Evolutionary conservation across 2,329 filamentous ascomycete genomes (phyloP), one percentile per base, ranked within the genome.

Genomic region (Juglanconis oblonga): DNA sequence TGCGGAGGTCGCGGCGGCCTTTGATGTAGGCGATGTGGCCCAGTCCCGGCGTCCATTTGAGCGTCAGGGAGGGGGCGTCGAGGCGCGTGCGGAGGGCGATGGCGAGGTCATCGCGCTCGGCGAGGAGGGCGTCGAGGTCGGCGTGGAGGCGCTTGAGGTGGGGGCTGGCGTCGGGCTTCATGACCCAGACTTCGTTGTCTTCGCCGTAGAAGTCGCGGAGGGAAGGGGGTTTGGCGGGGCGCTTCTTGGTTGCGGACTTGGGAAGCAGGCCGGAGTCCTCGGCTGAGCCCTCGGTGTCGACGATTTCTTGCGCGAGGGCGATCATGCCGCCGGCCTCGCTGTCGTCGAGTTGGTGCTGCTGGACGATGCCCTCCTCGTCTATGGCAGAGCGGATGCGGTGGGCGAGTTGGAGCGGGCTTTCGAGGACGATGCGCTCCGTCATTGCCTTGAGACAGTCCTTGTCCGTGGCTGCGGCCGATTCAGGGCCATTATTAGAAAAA

Each of bases 21-120:
- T 89, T 95, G 67, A 98, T 84, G 71, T 98, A 93, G 67, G 90
- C 93, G 69, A 96, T 90, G 72, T 99, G 91, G 8, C 95, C 94
- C 2, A 97, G 81, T 13, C 88, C 89, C 0, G 94, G 89, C 1
- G 89, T 92, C 90, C 92, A 98, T 67, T 89, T 90, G 24, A 99
- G 82, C 0, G 87, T 89, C 48, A 98, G 81, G 61, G 82, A 88
- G 5, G 85, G 74, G 10, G 87, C 86, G 59, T 75, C 73, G 48
- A 94, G 80, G 5, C 84, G 79, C 11, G 81, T 72, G 56, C 87
- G 85, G 29, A 98, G 79, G 4, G 75, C 74, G 17, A 83, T 77
- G 9, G 82, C 83, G 4, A 98, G 79, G 1, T 73, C 64, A 1
- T 70, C 67, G 69, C 91, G 95, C 62, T 89, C 82, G 2, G 77